These are phyloP conservation scores for Paramecium biaurelia DNA, from an alignment of 73 alveolate genomes.

Conservation along the genomic window DNA sequence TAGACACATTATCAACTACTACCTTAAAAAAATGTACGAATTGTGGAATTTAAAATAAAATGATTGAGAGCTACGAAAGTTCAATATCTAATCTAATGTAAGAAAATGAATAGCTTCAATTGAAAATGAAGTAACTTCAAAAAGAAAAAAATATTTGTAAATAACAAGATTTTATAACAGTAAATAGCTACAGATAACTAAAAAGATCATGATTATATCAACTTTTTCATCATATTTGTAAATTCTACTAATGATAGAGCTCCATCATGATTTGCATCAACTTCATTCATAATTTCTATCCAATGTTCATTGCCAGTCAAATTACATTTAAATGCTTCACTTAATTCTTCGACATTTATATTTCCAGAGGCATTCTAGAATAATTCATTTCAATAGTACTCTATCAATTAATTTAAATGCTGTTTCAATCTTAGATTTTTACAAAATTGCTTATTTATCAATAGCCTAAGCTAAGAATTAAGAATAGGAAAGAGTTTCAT, in stretches of 20 bases:
- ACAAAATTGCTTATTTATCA: background rate
- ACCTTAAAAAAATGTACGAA: background rate
- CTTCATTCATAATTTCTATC: constrained; percentile 38
- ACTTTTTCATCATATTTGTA: constrained; percentile 28
- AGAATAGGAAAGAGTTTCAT: background rate
- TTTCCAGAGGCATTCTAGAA: constrained; percentile 13
- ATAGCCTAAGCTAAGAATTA: constrained; percentile 6
- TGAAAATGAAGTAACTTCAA: background rate
- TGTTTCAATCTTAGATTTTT: constrained; percentile 2
- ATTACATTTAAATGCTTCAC: constrained; percentile 15
- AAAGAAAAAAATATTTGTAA: background rate
- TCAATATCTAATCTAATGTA: background rate
- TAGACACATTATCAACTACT: background rate
- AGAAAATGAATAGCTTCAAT: background rate
- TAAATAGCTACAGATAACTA: background rate
- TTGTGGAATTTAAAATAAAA: background rate
- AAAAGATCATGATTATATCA: constrained; percentile 1
- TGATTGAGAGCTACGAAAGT: background rate
- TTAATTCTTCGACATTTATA: constrained; percentile 22
- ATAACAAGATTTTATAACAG: background rate
- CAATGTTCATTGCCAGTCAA: background rate
- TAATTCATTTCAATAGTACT: background rate
- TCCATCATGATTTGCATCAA: constrained; percentile 28
- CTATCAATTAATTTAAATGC: constrained; percentile 47
- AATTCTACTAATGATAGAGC: constrained; percentile 26